A percentile compares a stretch with the other conserved stretches of the same genome.
These are phyloP conservation scores for Xylaria sp. DNA, from an alignment of 2,329 filamentous ascomycete genomes.

Conservation along the genomic window DNA sequence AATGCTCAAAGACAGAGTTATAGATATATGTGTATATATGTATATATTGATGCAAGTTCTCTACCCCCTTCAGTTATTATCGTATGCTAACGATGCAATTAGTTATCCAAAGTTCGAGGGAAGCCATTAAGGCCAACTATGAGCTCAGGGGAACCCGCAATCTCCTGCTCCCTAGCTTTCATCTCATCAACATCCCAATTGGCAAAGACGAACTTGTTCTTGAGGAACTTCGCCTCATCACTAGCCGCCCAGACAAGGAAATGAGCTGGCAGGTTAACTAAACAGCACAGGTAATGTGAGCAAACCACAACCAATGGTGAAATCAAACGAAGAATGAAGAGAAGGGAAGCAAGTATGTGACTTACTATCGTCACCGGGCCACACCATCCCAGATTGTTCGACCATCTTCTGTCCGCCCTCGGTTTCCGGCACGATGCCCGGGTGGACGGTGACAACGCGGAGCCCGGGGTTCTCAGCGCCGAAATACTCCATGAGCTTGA, in stretches of 20 bases:
- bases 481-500: slow-evolving; percentile 42
- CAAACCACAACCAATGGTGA: background rate
- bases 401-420: slow-evolving; percentile 38
- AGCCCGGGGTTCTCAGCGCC: slow-evolving; percentile 40
- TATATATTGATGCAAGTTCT: background rate
- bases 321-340: background rate
- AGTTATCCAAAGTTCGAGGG: slow-evolving; percentile 34
- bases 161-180: slow-evolving; percentile 39
- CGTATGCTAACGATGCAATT: background rate
- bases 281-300: background rate
- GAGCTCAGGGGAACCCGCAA: slow-evolving; percentile 35
- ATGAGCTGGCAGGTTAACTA: slow-evolving; percentile 37
- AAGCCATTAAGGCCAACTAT: slow-evolving; percentile 40
- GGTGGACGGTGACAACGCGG: slow-evolving; percentile 39
- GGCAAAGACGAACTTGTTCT: slow-evolving; percentile 41
- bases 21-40: background rate
- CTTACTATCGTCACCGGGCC: slow-evolving; percentile 41
- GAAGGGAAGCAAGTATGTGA: background rate
- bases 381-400: slow-evolving; percentile 36
- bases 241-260: slow-evolving; percentile 42
- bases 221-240: slow-evolving; percentile 39
- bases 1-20: background rate
- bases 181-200: slow-evolving; percentile 41
- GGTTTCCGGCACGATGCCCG: slow-evolving; percentile 36
- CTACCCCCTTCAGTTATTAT: background rate